phyloP scores from a whole-genome alignment of 495 filamentous ascomycete species.

The Lasiosphaeris hirsuta region DNA sequence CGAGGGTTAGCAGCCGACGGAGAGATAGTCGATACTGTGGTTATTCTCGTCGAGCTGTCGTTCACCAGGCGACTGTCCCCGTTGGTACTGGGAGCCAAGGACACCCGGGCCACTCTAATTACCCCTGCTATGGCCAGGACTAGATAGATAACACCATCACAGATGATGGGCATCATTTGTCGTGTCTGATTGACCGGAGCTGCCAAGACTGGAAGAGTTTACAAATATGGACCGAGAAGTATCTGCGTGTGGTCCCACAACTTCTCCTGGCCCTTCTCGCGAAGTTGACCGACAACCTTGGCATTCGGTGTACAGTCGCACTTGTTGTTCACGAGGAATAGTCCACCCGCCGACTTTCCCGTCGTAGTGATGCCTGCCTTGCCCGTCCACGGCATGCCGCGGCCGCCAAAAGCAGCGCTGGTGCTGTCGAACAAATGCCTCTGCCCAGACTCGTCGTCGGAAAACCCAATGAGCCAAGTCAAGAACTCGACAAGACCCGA shows the following conservation, averaged over 20 bases:
- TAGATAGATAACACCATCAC: too few relatives aligned
- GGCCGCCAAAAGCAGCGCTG: conserved; percentile 33
- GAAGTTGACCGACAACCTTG: conserved; percentile 24
- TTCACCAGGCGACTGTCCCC: too few relatives aligned
- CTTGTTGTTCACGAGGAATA: conserved; percentile 32
- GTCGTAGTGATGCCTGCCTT: conserved; percentile 18
- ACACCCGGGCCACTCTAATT: too few relatives aligned
- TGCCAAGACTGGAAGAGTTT: too few relatives aligned
- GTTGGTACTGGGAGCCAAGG: too few relatives aligned
- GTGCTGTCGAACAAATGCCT: conserved; percentile 32
- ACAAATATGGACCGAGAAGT: conserved; percentile 24
- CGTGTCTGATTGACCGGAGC: too few relatives aligned
- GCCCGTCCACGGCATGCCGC: conserved; percentile 24
- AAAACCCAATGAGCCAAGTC: conserved; percentile 11
- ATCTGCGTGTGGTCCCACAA: conserved; percentile 29
- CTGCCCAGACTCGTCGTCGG: conserved; percentile 31
- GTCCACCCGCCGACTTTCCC: conserved; percentile 15
- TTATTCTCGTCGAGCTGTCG: too few relatives aligned
- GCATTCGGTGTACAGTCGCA: conserved; percentile 27
- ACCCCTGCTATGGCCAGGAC: too few relatives aligned
- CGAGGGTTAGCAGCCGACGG: too few relatives aligned
- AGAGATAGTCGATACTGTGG: too few relatives aligned
- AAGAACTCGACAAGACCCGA: conserved; percentile 23
- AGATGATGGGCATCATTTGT: too few relatives aligned
- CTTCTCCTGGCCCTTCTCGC: conserved; percentile 24